Conservation (phyloP, 495 filamentous ascomycete species). For the Penicillium pancosmium region DNA sequence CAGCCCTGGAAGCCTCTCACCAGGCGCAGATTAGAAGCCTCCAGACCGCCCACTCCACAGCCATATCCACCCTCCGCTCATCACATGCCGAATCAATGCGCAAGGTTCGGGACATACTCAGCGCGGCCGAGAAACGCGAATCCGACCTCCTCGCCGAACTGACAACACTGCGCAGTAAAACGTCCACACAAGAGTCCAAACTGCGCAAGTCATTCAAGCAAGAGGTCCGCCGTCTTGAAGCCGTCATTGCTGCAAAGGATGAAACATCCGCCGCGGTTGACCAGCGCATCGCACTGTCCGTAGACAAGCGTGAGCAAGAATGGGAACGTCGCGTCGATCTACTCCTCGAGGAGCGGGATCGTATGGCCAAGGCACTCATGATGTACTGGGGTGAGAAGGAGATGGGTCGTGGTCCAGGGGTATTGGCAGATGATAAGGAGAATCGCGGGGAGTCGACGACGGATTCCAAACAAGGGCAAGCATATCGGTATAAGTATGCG, state of each 20-base stretch:
- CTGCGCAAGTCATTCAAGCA: conserved; percentile 33
- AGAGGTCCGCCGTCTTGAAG: conserved; percentile 38
- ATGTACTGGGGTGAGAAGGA: conserved; percentile 55
- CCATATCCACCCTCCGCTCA: conserved; percentile 42
- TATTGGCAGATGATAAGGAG: conserved; percentile 29
- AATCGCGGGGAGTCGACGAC: conserved; percentile 25
- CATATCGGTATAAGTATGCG: conserved; percentile 51
- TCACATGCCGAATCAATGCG: conserved; percentile 48
- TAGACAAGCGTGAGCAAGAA: conserved; percentile 53
- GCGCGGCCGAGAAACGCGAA: conserved; percentile 48
- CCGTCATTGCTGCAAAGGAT: conserved; percentile 43
- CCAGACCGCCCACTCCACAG: conserved; percentile 40
- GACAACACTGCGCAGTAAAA: conserved; percentile 28
- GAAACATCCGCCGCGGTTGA: conserved; percentile 45
- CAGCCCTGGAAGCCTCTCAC: conserved; percentile 38
- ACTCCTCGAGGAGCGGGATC: conserved; percentile 58
- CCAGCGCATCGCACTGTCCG: conserved; percentile 44
- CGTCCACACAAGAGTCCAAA: conserved; percentile 26
- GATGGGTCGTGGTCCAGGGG: conserved; percentile 29
- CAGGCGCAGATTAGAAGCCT: conserved; percentile 44
- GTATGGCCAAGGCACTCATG: conserved; percentile 54
- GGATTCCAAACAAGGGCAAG: conserved; percentile 38
- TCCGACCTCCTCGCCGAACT: conserved; percentile 44
- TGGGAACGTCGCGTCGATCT: conserved; percentile 55
- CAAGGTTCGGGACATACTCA: conserved; percentile 42